Evolutionary conservation across 306 rosid species (phyloP).

Genomic region (Sphenostylis stenocarpa): DNA sequence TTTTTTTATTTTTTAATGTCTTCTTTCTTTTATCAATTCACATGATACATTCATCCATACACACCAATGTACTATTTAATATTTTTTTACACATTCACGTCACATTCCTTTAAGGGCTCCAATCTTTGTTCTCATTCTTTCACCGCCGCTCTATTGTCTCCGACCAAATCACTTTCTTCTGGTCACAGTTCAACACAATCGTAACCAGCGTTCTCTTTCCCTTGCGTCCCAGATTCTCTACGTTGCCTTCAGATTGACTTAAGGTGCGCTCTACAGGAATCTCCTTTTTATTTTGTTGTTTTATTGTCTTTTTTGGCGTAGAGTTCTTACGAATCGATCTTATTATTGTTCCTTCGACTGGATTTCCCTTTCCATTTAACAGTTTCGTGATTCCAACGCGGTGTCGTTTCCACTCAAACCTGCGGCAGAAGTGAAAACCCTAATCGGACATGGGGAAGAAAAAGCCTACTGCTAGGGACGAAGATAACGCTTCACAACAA

Average conservation of each 20-base stretch:
- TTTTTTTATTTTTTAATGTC: too few species aligned
- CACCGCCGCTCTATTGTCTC: neutral
- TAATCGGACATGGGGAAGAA: slow-evolving; percentile 66
- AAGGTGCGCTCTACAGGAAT: neutral
- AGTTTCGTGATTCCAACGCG: slow-evolving; percentile 21
- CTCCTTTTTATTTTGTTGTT: neutral
- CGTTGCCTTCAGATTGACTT: neutral
- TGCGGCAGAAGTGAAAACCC: slow-evolving; percentile 30
- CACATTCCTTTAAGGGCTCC: neutral
- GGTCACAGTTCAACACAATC: neutral
- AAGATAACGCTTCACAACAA: slow-evolving; percentile 50
- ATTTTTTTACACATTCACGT: neutral
- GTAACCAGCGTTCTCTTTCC: neutral
- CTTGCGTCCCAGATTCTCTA: neutral
- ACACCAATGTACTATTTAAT: too few species aligned
- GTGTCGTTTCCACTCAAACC: slow-evolving; percentile 25
- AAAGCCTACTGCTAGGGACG: slow-evolving; percentile 71
- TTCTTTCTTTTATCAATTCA: too few species aligned
- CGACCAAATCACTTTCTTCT: neutral
- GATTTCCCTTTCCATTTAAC: neutral
- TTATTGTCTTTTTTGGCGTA: neutral
- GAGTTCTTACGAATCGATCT: neutral
- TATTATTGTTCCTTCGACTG: neutral
- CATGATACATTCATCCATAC: too few species aligned
- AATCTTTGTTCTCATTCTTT: neutral